Percentiles rank a stretch among this genome's conserved stretches.
These are phyloP conservation scores for Fraxinus floribunda DNA, from an alignment of 305 asterid species.

Conservation along the genomic window DNA sequence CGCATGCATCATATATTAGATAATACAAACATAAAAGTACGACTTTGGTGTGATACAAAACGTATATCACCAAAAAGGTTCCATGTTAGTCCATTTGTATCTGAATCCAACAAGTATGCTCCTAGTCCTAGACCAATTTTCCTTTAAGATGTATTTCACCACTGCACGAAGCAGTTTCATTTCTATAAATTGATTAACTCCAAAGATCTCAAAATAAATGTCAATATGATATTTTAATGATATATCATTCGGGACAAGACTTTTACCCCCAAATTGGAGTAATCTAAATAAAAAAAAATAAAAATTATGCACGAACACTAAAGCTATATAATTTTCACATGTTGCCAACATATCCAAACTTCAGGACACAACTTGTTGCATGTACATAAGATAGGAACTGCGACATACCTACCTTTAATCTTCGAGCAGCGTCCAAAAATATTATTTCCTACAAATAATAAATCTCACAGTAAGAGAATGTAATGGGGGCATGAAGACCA, in stretches of 20 bases:
- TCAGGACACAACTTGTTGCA: neutral
- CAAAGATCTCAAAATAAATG: neutral
- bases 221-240: neutral
- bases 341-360: neutral
- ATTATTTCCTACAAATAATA: conserved; percentile 68
- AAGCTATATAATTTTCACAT: neutral
- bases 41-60: neutral
- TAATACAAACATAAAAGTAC: neutral
- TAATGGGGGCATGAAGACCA: conserved; percentile 25
- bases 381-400: neutral
- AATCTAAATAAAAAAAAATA: neutral
- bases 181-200: neutral
- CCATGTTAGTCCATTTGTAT: neutral
- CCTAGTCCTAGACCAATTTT: neutral
- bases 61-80: neutral
- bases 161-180: neutral
- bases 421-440: conserved; percentile 75
- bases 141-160: neutral
- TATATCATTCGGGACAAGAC: neutral
- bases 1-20: neutral
- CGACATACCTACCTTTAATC: conserved; percentile 65
- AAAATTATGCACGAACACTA: neutral
- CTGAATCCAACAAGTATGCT: neutral
- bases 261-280: neutral
- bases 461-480: conserved; percentile 31